Conservation (phyloP, 257 asterid species). For the Verbascum thapsus region DNA sequence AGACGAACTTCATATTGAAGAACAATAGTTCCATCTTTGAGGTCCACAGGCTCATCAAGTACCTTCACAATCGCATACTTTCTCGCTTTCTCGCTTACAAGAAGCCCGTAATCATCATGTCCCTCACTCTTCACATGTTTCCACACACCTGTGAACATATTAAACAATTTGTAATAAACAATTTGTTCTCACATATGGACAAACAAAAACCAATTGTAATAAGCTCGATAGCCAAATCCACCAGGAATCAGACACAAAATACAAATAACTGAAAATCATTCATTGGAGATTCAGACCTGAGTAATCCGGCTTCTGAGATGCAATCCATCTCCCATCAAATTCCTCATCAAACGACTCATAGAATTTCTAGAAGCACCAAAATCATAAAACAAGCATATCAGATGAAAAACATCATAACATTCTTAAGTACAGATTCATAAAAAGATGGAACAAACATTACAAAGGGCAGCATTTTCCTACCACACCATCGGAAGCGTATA, state of each 20-base stretch:
- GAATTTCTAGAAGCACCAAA: slow-evolving; percentile 51
- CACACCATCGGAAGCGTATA: slow-evolving; percentile 67
- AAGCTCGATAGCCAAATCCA: no score
- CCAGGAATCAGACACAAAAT: slow-evolving; percentile 17
- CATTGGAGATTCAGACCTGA: slow-evolving; percentile 54
- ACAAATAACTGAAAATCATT: not conserved
- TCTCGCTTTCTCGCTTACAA: slow-evolving; percentile 83
- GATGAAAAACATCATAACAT: slow-evolving; percentile 3
- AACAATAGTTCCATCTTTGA: slow-evolving; percentile 71
- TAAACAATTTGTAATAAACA: no score
- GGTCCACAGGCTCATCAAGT: slow-evolving; percentile 60
- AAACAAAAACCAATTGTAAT: no score
- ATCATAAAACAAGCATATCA: slow-evolving; percentile 13
- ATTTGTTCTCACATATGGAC: no score
- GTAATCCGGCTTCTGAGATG: slow-evolving; percentile 71
- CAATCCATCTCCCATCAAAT: slow-evolving; percentile 80
- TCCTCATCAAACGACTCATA: slow-evolving; percentile 87
- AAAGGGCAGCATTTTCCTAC: slow-evolving; percentile 38
- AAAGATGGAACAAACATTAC: not conserved
- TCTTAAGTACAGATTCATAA: not conserved
- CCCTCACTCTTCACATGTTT: slow-evolving; percentile 91
- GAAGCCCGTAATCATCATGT: slow-evolving; percentile 92
- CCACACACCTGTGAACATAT: slow-evolving; percentile 68
- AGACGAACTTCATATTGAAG: slow-evolving; percentile 93
- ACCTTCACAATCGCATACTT: slow-evolving; percentile 90